Base-by-base conservation (phyloP, 108 stramenopile genomes). In the Aureococcus anophagefferens region DNA sequence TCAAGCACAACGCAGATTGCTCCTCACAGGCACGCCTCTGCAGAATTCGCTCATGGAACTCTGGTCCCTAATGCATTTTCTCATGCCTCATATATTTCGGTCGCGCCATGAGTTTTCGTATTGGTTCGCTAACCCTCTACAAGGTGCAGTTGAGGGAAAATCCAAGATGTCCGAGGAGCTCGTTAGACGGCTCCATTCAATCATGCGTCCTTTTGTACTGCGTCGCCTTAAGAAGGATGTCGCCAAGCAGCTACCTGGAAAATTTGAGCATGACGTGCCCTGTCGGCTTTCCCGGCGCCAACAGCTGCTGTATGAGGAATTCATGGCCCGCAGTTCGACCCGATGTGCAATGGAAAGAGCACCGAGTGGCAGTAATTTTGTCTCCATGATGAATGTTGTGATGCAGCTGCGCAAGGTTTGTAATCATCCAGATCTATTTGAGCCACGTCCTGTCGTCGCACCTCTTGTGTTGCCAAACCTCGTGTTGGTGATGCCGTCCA, bases 341-440 rank as follows among this genome's bases (percentile, higher is more conserved):
- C 78, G 96, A 21, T 79, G 88, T 74, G 89, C 92, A 30, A 72
- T 96, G 70, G n/a, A n/a, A n/a, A n/a, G n/a, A n/a, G n/a, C n/a
- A 15, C 62, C 44, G 80, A 35, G 16, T 7, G 93, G 94, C 37
- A 51, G 74, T 13, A 92, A 92, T 73, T 97, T 89, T 76, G 90
- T 98, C 92, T 94, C 94, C 45, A 97, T 99, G 96, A 97, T 99
- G 96, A 95, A 93, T 74, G 92, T 99, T 33, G 86, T 99, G 63
- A 97, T 99, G 96, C 95, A 97, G 78, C 88, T 99, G 5, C 80
- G 98, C 44, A 99, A 97, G 83, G 96, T 99, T 16, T 99, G 98
- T 82, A 97, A 99, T 76, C 98, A 99, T 73, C 98, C 98, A 33
- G 98, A 99, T 71, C 86, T 99, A 29, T 97, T 98, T 79, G 96